phyloP scores from a whole-genome alignment of 2,329 filamentous ascomycete genomes.

The Sclerotinia sclerotiorum region DNA sequence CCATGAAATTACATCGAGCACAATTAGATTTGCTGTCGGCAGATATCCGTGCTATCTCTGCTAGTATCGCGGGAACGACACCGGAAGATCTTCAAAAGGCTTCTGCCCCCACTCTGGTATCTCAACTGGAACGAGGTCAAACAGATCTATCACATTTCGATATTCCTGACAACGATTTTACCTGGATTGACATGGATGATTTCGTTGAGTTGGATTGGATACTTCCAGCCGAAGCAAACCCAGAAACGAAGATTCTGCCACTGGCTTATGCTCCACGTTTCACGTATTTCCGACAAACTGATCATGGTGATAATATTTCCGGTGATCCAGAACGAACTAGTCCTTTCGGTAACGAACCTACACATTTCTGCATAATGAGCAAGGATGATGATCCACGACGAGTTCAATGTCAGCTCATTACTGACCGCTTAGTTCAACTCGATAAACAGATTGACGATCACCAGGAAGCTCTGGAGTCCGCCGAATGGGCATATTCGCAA shows the following conservation, averaged over 20 bases:
- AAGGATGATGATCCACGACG: slow-evolving; percentile 82
- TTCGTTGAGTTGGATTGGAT: slow-evolving; percentile 99
- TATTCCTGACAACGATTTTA: slow-evolving; percentile 92
- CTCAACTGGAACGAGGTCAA: slow-evolving; percentile 55
- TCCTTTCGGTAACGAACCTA: slow-evolving; percentile 88
- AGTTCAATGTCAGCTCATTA: slow-evolving; percentile 84
- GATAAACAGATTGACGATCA: slow-evolving; percentile 77
- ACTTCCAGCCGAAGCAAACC: slow-evolving; percentile 82
- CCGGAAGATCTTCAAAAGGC: slow-evolving; percentile 70
- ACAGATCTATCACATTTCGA: slow-evolving; percentile 84
- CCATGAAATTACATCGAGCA: slow-evolving; percentile 93
- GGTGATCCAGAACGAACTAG: slow-evolving; percentile 82
- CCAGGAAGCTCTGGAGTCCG: slow-evolving; percentile 68
- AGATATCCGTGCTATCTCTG: slow-evolving; percentile 90
- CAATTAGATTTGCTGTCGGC: slow-evolving; percentile 89
- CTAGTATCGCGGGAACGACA: slow-evolving; percentile 79
- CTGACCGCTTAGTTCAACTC: slow-evolving; percentile 75
- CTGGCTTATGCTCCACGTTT: slow-evolving; percentile 91
- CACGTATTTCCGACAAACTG: slow-evolving; percentile 96
- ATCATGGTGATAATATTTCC: slow-evolving; percentile 77
- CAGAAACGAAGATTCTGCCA: slow-evolving; percentile 90
- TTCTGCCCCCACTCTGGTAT: slow-evolving; percentile 50
- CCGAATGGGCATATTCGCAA: slow-evolving; percentile 65
- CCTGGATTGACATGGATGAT: slow-evolving; percentile 99
- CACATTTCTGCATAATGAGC: slow-evolving; percentile 94